Conservation (phyloP, 768 basidiomycete genomes). For the Naganishia antarctica region DNA sequence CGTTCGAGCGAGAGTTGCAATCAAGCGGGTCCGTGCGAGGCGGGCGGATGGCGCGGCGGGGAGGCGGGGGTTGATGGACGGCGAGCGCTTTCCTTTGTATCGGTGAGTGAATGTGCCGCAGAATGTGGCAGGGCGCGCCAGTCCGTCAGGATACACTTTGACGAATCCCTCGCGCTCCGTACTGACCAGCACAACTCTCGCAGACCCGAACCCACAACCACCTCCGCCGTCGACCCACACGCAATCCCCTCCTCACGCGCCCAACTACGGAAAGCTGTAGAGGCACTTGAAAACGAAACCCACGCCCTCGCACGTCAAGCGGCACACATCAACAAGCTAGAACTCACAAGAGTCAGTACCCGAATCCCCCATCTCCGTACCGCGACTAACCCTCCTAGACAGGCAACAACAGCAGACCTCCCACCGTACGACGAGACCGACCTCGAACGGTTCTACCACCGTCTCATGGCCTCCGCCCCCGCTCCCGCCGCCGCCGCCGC, state of each 20-base stretch:
- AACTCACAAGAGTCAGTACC: too few relatives aligned
- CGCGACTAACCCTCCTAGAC: background rate
- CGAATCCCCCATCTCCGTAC: background rate
- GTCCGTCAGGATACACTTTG: too few relatives aligned
- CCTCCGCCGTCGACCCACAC: too few relatives aligned
- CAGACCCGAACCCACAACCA: background rate
- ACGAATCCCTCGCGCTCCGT: too few relatives aligned
- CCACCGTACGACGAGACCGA: constrained; percentile 3
- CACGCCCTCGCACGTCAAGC: background rate
- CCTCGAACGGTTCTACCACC: constrained; percentile 1
- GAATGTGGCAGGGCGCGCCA: too few relatives aligned
- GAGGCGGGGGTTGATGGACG: too few relatives aligned
- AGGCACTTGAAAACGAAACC: background rate
- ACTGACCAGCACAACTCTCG: too few relatives aligned
- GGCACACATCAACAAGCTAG: background rate
- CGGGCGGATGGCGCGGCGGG: too few relatives aligned
- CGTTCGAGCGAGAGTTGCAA: too few relatives aligned
- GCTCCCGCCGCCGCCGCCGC: background rate
- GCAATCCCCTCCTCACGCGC: background rate
- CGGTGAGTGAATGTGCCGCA: too few relatives aligned
- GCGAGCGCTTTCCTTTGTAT: too few relatives aligned
- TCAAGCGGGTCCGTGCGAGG: too few relatives aligned
- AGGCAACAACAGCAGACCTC: constrained; percentile 4
- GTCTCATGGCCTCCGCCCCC: background rate
- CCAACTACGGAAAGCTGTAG: background rate